These are phyloP conservation scores for Lentinula novae-zelandiae DNA, from an alignment of 1,284 basidiomycete genomes.

Conservation along the genomic window DNA sequence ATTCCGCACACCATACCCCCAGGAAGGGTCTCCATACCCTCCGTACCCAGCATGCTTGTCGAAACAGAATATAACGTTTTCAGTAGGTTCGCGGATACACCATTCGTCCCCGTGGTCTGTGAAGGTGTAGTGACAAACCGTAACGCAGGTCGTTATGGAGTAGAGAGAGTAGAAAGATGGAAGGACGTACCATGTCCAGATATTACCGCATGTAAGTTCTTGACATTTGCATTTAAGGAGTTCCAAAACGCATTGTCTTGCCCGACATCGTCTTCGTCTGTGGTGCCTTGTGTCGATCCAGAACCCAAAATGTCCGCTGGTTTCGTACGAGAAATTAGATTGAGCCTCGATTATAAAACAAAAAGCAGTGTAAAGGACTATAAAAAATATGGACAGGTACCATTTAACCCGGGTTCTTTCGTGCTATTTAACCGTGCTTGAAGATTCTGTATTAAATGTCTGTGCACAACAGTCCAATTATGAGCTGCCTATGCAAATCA, in stretches of 20 bases:
- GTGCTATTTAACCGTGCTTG: slow-evolving; percentile 46
- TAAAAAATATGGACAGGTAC: slow-evolving; percentile 25
- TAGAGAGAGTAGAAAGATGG: background rate
- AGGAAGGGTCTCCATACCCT: slow-evolving; percentile 4
- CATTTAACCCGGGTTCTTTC: slow-evolving; percentile 59
- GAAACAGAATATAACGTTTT: slow-evolving; percentile 66
- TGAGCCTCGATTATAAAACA: background rate
- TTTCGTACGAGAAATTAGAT: background rate
- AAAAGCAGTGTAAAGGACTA: background rate
- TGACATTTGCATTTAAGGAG: slow-evolving; percentile 51
- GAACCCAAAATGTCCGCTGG: slow-evolving; percentile 48
- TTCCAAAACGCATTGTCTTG: slow-evolving; percentile 61
- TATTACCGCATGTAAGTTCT: slow-evolving; percentile 60
- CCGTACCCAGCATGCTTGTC: slow-evolving; percentile 67
- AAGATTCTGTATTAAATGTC: slow-evolving; percentile 48
- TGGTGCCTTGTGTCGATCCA: slow-evolving; percentile 58
- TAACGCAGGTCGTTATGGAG: background rate
- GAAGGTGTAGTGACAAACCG: background rate
- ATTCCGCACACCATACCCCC: slow-evolving; percentile 54
- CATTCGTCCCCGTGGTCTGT: slow-evolving; percentile 73
- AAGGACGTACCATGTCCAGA: slow-evolving; percentile 56
- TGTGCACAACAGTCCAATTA: slow-evolving; percentile 19
- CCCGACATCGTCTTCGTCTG: slow-evolving; percentile 29
- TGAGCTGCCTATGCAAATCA: background rate
- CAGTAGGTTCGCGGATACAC: slow-evolving; percentile 60